Base-by-base conservation (phyloP, 2,329 filamentous ascomycete species). In the Periconia digitata region DNA sequence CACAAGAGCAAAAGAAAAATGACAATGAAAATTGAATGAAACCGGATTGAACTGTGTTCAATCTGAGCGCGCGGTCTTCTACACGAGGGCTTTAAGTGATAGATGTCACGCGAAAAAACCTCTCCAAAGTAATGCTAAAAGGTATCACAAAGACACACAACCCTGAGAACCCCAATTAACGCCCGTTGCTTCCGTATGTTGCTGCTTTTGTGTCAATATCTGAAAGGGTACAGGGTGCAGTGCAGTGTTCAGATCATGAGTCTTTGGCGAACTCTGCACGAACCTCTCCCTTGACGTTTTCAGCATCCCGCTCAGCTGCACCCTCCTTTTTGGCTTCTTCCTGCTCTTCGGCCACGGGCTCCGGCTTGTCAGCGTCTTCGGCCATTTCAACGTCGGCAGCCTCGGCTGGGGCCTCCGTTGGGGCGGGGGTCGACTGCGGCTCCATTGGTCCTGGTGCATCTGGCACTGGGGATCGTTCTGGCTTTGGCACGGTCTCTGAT, bases 381-480 rank as follows among this genome's bases (percentile, higher is more conserved):
- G 27, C n/a, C 66, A 70, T 70, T 8, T 69, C 64, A 1, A 70
- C 64, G 42, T 70, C 67, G 18, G 54, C 58, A 6, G 44, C 41
- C 16, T 52, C 51, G 29, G 59, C 52, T n/a, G 55, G 51, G 3
- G 59, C 40, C 24, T 58, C 47, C 12, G 57, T 49, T 18, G 60
- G 51, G 5, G 56, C 49, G 5, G 39, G 45, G 17, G 68, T 67
- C 8, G 68, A 70, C 24, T 70, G 66, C n/a, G 68, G 68, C 8
- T n/a, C n/a, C n/a, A n/a, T n/a, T n/a, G n/a, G n/a, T n/a, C n/a
- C n/a, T n/a, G n/a, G n/a, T n/a, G n/a, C n/a, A n/a, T n/a, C n/a
- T n/a, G n/a, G n/a, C n/a, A n/a, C n/a, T n/a, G n/a, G n/a, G n/a
- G n/a, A n/a, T n/a, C n/a, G n/a, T n/a, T n/a, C n/a, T n/a, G n/a